These are phyloP conservation scores for Kitagawia praeruptora DNA, from an alignment of 129 eudicot genomes.

Conservation along the genomic window DNA sequence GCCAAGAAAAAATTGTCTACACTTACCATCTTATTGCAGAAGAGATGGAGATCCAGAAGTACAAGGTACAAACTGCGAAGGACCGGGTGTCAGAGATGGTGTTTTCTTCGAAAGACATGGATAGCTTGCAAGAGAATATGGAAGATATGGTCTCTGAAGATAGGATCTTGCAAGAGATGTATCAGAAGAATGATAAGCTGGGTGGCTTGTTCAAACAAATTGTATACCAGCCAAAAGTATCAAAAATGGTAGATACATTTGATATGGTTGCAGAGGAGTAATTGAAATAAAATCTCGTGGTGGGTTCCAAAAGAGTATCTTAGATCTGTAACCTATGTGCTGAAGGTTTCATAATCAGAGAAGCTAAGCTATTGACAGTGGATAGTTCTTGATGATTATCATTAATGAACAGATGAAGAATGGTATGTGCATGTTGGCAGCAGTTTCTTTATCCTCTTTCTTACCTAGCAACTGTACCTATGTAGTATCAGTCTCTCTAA, in stretches of 20 bases:
- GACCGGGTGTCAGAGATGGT: slow-evolving; percentile 58
- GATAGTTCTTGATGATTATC: not conserved
- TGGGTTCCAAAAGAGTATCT: not conserved
- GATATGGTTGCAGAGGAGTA: slow-evolving; percentile 4
- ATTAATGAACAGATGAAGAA: not conserved
- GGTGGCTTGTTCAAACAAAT: slow-evolving; percentile 47
- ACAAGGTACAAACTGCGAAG: slow-evolving; percentile 46
- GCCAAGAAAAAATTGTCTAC: slow-evolving; percentile 54
- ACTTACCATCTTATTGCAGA: slow-evolving; percentile 58
- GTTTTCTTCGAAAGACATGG: slow-evolving; percentile 36
- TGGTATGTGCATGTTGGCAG: not conserved
- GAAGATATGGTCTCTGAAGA: slow-evolving; percentile 29
- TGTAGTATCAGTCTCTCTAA: not conserved
- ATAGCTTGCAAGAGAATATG: slow-evolving; percentile 10
- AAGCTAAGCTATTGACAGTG: not conserved
- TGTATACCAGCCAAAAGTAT: slow-evolving; percentile 50
- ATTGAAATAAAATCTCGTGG: not conserved
- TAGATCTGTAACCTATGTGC: not conserved
- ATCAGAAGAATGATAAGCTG: slow-evolving; percentile 26
- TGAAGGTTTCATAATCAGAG: not conserved
- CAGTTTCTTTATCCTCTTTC: not conserved
- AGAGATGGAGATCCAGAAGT: slow-evolving; percentile 43
- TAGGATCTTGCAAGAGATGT: slow-evolving; percentile 45
- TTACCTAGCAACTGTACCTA: not conserved
- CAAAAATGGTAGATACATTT: slow-evolving; percentile 24